A percentile compares a stretch with the other conserved stretches of the same genome.
Evolutionary conservation across 768 basidiomycete genomes (phyloP).

Genomic region (Termitomyces bulborhizus): DNA sequence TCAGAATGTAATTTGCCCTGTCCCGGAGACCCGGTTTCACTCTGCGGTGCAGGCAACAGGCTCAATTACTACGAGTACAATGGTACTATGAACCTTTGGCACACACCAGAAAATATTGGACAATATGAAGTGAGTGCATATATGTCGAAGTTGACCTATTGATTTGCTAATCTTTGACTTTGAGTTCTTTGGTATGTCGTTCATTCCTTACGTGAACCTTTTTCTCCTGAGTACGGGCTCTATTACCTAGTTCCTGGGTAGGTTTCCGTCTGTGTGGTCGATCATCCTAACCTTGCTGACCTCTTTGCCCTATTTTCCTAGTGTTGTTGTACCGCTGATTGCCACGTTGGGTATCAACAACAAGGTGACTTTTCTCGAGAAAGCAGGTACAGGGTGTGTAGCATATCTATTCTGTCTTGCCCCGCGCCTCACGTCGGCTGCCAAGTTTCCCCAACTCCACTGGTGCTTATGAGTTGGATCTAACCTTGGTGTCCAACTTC

Average conservation of each 20-base stretch:
- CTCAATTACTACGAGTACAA: conserved; percentile 52
- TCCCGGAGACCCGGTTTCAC: conserved; percentile 62
- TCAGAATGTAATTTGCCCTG: conserved; percentile 48
- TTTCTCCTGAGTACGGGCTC: neutral
- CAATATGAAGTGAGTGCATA: conserved; percentile 54
- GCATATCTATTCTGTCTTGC: neutral
- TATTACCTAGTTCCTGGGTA: conserved; percentile 39
- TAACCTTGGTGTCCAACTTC: conserved; percentile 45
- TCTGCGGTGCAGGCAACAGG: conserved; percentile 57
- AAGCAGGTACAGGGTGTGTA: conserved; percentile 53
- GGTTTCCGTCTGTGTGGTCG: conserved; percentile 11
- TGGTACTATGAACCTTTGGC: conserved; percentile 53
- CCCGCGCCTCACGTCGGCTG: neutral
- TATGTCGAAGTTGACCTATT: neutral
- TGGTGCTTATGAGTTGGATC: conserved; percentile 74
- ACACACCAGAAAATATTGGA: conserved; percentile 59
- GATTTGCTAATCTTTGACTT: conserved; percentile 3
- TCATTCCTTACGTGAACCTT: neutral
- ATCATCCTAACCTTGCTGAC: neutral
- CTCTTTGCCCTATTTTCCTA: conserved; percentile 18
- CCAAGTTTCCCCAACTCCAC: conserved; percentile 54
- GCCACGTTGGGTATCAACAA: conserved; percentile 76
- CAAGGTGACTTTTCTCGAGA: conserved; percentile 78
- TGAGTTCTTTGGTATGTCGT: conserved; percentile 42
- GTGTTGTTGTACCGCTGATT: conserved; percentile 66